A percentile compares a stretch with the other conserved stretches of the same genome.
phyloP scores from a whole-genome alignment of 1,284 basidiomycete genomes.

The Malassezia equina region DNA sequence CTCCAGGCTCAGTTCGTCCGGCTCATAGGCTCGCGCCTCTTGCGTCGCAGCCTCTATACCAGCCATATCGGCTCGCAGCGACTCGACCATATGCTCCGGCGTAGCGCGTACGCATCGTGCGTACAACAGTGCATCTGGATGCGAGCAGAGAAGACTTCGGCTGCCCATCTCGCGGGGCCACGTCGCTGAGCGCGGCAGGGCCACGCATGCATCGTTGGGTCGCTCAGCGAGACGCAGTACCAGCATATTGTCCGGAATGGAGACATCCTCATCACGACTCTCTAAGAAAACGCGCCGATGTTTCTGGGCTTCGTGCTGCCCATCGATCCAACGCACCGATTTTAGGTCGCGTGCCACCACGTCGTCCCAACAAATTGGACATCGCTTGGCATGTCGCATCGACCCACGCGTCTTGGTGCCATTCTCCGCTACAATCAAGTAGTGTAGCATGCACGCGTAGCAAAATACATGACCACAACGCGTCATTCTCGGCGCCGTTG shows the following conservation, averaged over 20 bases:
- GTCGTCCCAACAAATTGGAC: conserved; percentile 92
- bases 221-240: conserved; percentile 79
- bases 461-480: conserved; percentile 79
- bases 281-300: conserved; percentile 21
- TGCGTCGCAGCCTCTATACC: conserved; percentile 59
- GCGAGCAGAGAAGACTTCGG: conserved; percentile 26
- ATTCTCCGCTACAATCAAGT: conserved; percentile 53
- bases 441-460: conserved; percentile 56
- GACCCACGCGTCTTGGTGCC: conserved; percentile 4
- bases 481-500: conserved; percentile 86
- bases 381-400: conserved; percentile 48
- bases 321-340: conserved; percentile 59
- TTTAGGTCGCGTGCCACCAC: conserved; percentile 84
- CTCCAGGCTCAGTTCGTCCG: conserved; percentile 65
- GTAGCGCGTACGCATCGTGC: conserved; percentile 94
- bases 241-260: conserved; percentile 51
- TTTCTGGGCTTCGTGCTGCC: conserved; percentile 25
- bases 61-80: conserved; percentile 65
- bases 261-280: conserved; percentile 30
- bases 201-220: conserved; percentile 88
- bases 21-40: conserved; percentile 50
- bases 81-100: conserved; percentile 61
- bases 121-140: conserved; percentile 78
- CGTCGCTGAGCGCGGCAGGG: conserved; percentile 75
- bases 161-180: conserved; percentile 57